These are phyloP conservation scores for Globisporangium cederbergense DNA, from an alignment of 352 stramenopile species.

Conservation along the genomic window DNA sequence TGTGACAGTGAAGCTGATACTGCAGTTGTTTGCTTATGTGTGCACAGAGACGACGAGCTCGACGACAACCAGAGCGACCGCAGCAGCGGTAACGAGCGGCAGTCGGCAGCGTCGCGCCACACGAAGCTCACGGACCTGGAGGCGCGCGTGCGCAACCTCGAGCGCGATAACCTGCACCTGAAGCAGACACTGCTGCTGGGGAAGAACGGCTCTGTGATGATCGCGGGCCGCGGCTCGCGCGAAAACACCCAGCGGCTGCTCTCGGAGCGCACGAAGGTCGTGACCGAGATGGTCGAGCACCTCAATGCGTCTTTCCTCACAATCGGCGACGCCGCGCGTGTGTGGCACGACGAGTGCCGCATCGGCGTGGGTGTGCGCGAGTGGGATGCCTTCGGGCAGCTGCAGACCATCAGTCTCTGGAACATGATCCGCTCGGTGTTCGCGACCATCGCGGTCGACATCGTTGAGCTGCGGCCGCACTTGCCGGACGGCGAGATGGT, in stretches of 20 bases:
- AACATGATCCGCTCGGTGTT: constrained; percentile 82
- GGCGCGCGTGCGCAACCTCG: constrained; percentile 58
- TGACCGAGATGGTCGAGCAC: constrained; percentile 80
- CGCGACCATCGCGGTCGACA: constrained; percentile 70
- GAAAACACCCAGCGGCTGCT: constrained; percentile 51
- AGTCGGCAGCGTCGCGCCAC: constrained; percentile 29
- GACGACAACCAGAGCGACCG: constrained; percentile 24
- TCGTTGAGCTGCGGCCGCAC: constrained; percentile 74
- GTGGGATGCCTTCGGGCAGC: constrained; percentile 66
- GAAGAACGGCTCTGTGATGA: constrained; percentile 48
- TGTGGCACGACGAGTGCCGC: constrained; percentile 76
- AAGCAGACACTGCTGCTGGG: constrained; percentile 72
- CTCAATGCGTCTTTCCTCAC: constrained; percentile 69
- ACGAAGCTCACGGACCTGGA: constrained; percentile 77
- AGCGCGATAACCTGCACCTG: constrained; percentile 73
- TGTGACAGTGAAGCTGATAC: background rate
- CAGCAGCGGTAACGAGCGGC: constrained; percentile 7
- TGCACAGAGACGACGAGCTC: constrained; percentile 9
- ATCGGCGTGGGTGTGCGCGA: constrained; percentile 75
- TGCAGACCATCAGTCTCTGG: constrained; percentile 77
- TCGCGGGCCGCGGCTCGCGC: constrained; percentile 29
- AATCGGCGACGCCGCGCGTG: constrained; percentile 55
- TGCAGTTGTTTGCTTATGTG: background rate
- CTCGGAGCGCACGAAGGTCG: constrained; percentile 64
- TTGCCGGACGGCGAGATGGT: constrained; percentile 75